Conservation (phyloP, 345 rosid genomes). For the Rhodamnia rubescens region DNA sequence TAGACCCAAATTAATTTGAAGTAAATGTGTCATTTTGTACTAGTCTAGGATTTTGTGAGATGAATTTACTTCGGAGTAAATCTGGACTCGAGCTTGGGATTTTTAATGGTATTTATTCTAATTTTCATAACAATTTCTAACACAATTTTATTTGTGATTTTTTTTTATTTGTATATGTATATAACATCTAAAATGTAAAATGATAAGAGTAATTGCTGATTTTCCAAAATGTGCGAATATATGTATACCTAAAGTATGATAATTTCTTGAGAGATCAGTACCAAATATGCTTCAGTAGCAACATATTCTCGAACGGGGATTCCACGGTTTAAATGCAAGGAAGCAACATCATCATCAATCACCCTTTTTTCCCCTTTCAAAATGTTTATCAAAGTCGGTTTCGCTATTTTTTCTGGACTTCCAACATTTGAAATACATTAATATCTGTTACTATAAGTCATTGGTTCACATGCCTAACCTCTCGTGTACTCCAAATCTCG, state of each 20-base stretch:
- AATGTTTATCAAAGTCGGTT: no score
- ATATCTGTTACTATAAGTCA: background rate
- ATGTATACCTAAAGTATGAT: no score
- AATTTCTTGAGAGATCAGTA: no score
- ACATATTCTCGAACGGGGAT: no score
- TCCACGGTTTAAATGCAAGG: no score
- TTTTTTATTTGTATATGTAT: no score
- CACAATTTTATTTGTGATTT: background rate
- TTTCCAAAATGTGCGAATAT: background rate
- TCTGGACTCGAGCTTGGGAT: background rate
- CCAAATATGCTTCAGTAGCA: no score
- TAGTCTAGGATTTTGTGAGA: no score
- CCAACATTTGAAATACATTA: background rate
- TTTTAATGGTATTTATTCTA: background rate
- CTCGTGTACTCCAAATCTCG: background rate
- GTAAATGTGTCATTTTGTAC: background rate
- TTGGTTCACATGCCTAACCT: background rate
- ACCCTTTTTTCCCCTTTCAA: background rate
- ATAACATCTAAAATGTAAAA: background rate
- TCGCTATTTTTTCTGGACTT: no score
- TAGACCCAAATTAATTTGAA: background rate
- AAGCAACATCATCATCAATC: no score
- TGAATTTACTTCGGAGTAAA: no score
- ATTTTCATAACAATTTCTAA: background rate
- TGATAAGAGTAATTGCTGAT: background rate